These are phyloP conservation scores for Chaetomiaceae sp. DNA, from an alignment of 2,329 filamentous ascomycete genomes.

Conservation along the genomic window DNA sequence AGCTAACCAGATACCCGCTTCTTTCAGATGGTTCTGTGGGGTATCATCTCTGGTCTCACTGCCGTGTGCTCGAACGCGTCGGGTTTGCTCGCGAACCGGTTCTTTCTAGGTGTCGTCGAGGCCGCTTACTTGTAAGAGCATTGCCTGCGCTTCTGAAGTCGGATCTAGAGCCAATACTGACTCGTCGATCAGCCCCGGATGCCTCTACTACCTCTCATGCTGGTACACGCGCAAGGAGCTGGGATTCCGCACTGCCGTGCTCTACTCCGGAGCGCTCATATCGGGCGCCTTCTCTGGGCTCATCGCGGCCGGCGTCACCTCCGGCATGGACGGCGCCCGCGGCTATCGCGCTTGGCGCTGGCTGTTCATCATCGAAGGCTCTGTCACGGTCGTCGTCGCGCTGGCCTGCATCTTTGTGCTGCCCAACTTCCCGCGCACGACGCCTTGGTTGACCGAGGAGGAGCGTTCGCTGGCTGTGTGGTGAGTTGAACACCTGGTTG, in stretches of 20 bases:
- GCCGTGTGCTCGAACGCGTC: conserved; percentile 31
- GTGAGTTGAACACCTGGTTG: neutral
- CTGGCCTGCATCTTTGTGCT: conserved; percentile 48
- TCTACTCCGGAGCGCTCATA: conserved; percentile 54
- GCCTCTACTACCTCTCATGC: conserved; percentile 50
- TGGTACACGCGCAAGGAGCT: conserved; percentile 65
- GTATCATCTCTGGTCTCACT: conserved; percentile 39
- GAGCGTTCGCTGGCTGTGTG: conserved; percentile 52
- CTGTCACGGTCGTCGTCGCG: conserved; percentile 53
- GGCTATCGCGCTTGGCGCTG: conserved; percentile 59
- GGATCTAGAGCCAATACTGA: no score
- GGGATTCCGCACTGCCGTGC: conserved; percentile 51
- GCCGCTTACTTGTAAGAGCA: conserved; percentile 30
- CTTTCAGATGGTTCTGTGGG: conserved; percentile 43
- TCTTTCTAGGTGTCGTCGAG: conserved; percentile 40
- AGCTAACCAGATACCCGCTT: neutral
- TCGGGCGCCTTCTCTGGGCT: conserved; percentile 61
- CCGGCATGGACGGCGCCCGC: conserved; percentile 47
- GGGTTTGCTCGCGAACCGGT: conserved; percentile 36
- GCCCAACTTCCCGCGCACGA: conserved; percentile 38
- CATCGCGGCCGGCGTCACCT: conserved; percentile 53
- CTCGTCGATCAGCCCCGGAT: conserved; percentile 29
- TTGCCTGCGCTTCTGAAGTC: no score
- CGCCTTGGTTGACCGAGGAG: conserved; percentile 47
- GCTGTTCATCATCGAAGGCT: conserved; percentile 62